phyloP scores from a whole-genome alignment of 1,139 yeast species.

The Magnusiomyces sp. region DNA sequence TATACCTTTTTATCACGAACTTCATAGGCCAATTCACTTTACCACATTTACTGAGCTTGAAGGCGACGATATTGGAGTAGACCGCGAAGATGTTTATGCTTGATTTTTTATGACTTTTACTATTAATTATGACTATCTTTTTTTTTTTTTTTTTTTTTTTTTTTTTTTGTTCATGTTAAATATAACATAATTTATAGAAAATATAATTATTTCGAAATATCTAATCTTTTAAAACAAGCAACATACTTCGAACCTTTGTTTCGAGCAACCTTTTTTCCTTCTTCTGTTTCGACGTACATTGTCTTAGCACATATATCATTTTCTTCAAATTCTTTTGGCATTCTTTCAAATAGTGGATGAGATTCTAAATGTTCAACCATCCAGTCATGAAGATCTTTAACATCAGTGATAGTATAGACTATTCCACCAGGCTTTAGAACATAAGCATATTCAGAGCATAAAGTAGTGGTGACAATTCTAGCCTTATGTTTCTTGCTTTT shows the following conservation, averaged over 20 bases:
- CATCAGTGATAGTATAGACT: constrained; percentile 92
- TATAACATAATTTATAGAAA: not conserved
- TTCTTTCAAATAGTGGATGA: constrained; percentile 84
- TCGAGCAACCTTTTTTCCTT: constrained; percentile 91
- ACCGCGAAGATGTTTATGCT: constrained; percentile 64
- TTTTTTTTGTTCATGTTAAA: not conserved
- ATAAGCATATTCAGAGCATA: constrained; percentile 86
- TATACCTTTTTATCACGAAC: constrained; percentile 68
- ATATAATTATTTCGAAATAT: constrained; percentile 2
- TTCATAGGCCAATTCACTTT: constrained; percentile 87
- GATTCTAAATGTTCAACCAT: constrained; percentile 86
- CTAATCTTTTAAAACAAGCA: constrained; percentile 70
- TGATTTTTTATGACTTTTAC: constrained; percentile 23
- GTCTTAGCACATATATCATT: constrained; percentile 73
- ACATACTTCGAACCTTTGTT: constrained; percentile 80
- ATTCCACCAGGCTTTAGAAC: constrained; percentile 82
- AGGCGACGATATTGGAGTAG: constrained; percentile 53
- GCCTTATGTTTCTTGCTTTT: constrained; percentile 97
- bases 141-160: not conserved
- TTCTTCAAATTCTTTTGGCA: constrained; percentile 69
- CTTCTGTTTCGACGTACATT: constrained; percentile 91
- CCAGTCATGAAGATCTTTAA: constrained; percentile 88
- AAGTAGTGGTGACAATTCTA: constrained; percentile 81
- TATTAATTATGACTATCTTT: not conserved
- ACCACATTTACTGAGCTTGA: constrained; percentile 63